Conservation (phyloP, 2,329 filamentous ascomycete genomes). For the Exophiala bonariae region DNA sequence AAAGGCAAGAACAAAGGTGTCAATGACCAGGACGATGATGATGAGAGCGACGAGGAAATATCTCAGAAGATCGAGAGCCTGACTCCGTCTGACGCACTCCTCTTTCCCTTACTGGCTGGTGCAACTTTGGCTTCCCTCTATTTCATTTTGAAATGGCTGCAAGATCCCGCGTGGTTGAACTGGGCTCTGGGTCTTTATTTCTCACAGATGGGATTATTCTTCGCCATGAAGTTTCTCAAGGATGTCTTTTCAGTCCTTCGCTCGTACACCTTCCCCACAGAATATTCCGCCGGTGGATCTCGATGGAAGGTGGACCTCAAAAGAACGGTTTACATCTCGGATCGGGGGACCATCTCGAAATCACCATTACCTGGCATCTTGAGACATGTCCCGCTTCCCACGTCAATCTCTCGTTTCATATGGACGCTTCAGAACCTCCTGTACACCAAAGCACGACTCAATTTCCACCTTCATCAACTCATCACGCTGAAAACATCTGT, state of each 20-base stretch:
- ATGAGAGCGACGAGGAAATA: conserved; percentile 54
- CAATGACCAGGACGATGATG: conserved; percentile 51
- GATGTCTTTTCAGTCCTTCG: conserved; percentile 66
- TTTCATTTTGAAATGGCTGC: conserved; percentile 83
- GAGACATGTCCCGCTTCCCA: conserved; percentile 48
- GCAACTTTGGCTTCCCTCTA: conserved; percentile 74
- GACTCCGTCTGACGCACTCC: conserved; percentile 74
- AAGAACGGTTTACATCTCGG: conserved; percentile 32
- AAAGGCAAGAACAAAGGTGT: conserved; percentile 39
- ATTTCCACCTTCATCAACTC: conserved; percentile 55
- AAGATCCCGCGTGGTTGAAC: conserved; percentile 79
- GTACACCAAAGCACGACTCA: conserved; percentile 52
- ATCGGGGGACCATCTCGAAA: conserved; percentile 16
- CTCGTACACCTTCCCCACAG: conserved; percentile 71
- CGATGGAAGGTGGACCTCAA: conserved; percentile 48
- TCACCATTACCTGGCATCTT: conserved; percentile 56
- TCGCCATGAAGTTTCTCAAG: conserved; percentile 70
- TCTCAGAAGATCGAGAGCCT: conserved; percentile 66
- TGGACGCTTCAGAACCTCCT: conserved; percentile 53
- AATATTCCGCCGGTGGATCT: conserved; percentile 58
- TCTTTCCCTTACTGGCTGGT: conserved; percentile 80
- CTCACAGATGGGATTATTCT: conserved; percentile 74
- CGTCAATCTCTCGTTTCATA: conserved; percentile 34
- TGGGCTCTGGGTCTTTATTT: conserved; percentile 83
- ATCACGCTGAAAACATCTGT: conserved; percentile 40